Evolutionary conservation across 495 filamentous ascomycete species (phyloP).

Genomic region (Astrothelium subdiscretum): DNA sequence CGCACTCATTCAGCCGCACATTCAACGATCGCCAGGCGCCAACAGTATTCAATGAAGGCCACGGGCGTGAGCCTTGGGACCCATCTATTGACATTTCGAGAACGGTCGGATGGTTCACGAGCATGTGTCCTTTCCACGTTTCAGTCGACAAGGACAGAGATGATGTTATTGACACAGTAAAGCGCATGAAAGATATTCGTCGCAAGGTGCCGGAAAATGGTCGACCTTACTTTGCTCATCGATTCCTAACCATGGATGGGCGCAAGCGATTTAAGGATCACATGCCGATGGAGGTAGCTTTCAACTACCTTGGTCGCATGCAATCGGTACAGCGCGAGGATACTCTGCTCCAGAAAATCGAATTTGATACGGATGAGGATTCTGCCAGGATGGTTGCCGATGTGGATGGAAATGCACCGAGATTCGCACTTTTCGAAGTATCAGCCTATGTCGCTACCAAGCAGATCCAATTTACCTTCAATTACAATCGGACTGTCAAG

Average conservation of each 20-base stretch:
- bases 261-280: conserved; percentile 34
- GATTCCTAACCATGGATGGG: conserved; percentile 15
- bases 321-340: conserved; percentile 51
- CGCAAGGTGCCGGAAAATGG: conserved; percentile 17
- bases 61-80: conserved; percentile 19
- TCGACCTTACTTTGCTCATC: conserved; percentile 16
- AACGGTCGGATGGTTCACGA: conserved; percentile 21
- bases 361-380: conserved; percentile 23
- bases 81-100: conserved; percentile 14
- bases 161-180: conserved; percentile 15
- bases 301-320: conserved; percentile 57
- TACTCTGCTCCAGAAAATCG: conserved; percentile 47
- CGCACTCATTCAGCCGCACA: conserved; percentile 17
- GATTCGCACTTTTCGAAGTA: conserved; percentile 57
- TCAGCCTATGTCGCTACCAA: conserved; percentile 48
- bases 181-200: conserved; percentile 14
- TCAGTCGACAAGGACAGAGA: conserved; percentile 7
- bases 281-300: conserved; percentile 57
- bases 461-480: conserved; percentile 50
- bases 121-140: conserved; percentile 15
- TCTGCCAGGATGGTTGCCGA: conserved; percentile 29
- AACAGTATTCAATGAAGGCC: conserved; percentile 17
- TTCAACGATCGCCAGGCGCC: conserved; percentile 15
- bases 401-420: conserved; percentile 41
- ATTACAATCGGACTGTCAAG: conserved; percentile 48